phyloP scores from a whole-genome alignment of 768 basidiomycete genomes.

The Agaricus subrufescens region DNA sequence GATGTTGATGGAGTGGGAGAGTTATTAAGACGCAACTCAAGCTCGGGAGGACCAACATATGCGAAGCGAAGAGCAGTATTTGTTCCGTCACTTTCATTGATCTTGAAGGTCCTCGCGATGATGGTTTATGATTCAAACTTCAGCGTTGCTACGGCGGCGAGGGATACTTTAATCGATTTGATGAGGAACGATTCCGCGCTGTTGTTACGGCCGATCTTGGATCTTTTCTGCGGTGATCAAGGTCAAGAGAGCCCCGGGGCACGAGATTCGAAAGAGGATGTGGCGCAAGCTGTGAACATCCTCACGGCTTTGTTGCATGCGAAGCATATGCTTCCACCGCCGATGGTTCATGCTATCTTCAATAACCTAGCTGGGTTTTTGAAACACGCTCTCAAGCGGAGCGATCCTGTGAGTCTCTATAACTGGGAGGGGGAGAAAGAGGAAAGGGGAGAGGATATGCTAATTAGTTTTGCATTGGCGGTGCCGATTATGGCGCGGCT shows the following conservation, averaged over 20 bases:
- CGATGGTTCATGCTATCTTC: slow-evolving; percentile 61
- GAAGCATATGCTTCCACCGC: slow-evolving; percentile 53
- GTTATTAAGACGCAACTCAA: slow-evolving; percentile 55
- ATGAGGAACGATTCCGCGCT: slow-evolving; percentile 74
- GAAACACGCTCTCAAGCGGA: slow-evolving; percentile 44
- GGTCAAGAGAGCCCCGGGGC: slow-evolving; percentile 20
- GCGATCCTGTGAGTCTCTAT: slow-evolving; percentile 21
- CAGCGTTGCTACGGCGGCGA: slow-evolving; percentile 50
- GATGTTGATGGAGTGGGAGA: slow-evolving; percentile 21
- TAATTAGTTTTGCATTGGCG: slow-evolving; percentile 49
- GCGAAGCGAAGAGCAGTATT: slow-evolving; percentile 64
- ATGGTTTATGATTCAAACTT: slow-evolving; percentile 52
- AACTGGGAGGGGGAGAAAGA: background rate
- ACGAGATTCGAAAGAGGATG: slow-evolving; percentile 27
- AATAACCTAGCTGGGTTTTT: slow-evolving; percentile 69
- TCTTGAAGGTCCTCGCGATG: slow-evolving; percentile 50
- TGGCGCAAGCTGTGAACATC: slow-evolving; percentile 42
- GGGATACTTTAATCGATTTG: slow-evolving; percentile 52
- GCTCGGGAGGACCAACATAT: slow-evolving; percentile 39
- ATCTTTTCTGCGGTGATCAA: slow-evolving; percentile 39
- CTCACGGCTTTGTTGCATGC: slow-evolving; percentile 57
- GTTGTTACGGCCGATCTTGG: slow-evolving; percentile 59
- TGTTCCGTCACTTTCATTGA: slow-evolving; percentile 50
- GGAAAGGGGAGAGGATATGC: slow-evolving; percentile 22
- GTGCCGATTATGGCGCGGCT: slow-evolving; percentile 58